These are phyloP conservation scores for Juncus inflexus DNA, from an alignment of 176 grass and related monocot genomes.

Conservation along the genomic window DNA sequence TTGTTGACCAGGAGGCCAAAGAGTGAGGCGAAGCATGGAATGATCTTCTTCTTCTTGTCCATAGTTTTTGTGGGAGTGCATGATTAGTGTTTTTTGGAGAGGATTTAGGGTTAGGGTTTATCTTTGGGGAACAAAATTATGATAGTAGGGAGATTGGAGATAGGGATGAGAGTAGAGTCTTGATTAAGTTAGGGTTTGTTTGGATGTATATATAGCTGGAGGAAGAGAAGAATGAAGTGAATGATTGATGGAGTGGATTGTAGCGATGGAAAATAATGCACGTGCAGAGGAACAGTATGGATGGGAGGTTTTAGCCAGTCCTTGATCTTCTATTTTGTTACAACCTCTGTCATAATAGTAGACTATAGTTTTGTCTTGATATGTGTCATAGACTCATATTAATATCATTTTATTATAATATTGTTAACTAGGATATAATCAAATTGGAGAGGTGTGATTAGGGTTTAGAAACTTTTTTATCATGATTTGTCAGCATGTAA, in stretches of 20 bases:
- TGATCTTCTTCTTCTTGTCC: slow-evolving; percentile 46
- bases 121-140: slow-evolving; percentile 1
- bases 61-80: slow-evolving; percentile 22
- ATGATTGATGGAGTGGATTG: slow-evolving; percentile 27
- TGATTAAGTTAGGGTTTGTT: too few relatives aligned
- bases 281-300: slow-evolving; percentile 12
- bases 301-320: background rate
- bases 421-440: too few relatives aligned
- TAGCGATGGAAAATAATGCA: slow-evolving; percentile 11
- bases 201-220: slow-evolving; percentile 25
- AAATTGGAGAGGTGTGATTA: too few relatives aligned
- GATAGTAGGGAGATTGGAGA: background rate
- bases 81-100: slow-evolving; percentile 9
- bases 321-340: too few relatives aligned
- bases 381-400: too few relatives aligned
- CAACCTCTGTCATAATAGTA: too few relatives aligned
- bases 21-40: slow-evolving; percentile 80
- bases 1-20: slow-evolving; percentile 66
- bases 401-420: too few relatives aligned
- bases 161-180: background rate
- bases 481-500: too few relatives aligned
- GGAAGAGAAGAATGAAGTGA: slow-evolving; percentile 23
- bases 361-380: too few relatives aligned
- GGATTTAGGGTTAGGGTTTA: slow-evolving; percentile 18
- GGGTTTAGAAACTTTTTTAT: too few relatives aligned